Evolutionary conservation across 805 yeast species (phyloP).

Genomic region (Alloascoidea africana): DNA sequence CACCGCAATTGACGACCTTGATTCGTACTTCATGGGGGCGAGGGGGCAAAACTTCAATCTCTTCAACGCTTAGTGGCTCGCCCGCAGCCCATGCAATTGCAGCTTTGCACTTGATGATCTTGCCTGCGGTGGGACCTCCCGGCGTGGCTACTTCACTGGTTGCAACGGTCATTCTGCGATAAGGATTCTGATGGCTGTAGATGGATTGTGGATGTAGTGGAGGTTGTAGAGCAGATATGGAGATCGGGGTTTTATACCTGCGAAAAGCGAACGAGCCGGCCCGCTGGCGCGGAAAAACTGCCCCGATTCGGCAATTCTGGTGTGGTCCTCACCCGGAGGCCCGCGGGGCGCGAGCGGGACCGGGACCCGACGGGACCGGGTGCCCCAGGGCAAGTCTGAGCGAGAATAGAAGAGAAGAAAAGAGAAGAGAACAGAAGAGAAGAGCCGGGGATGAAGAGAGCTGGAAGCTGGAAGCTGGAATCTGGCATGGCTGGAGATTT

Average conservation of each 20-base stretch:
- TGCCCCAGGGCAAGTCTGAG: too few species aligned
- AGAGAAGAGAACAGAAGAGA: slow-evolving; percentile 1
- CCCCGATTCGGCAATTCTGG: too few species aligned
- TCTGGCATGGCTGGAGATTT: too few species aligned
- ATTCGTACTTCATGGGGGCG: slow-evolving; percentile 96
- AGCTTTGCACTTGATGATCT: slow-evolving; percentile 73
- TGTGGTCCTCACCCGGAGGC: too few species aligned
- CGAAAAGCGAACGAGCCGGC: too few species aligned
- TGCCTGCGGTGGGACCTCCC: slow-evolving; percentile 15
- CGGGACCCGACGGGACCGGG: too few species aligned
- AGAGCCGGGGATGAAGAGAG: slow-evolving; percentile 1
- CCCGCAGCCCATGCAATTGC: slow-evolving; percentile 98
- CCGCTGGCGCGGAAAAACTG: too few species aligned
- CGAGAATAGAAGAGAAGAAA: too few species aligned
- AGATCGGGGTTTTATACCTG: too few species aligned
- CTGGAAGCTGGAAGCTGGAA: neutral
- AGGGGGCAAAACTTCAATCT: slow-evolving; percentile 85
- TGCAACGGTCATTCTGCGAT: neutral
- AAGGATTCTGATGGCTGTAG: slow-evolving; percentile 89
- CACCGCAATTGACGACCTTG: slow-evolving; percentile 77
- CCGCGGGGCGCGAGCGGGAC: too few species aligned
- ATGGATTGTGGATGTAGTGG: slow-evolving; percentile 93
- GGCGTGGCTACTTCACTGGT: neutral
- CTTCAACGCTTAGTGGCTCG: slow-evolving; percentile 61
- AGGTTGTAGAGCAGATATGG: slow-evolving; percentile 72